Base-by-base conservation (phyloP, 805 yeast species). In the Sungouiozyma ichnusensis region DNA sequence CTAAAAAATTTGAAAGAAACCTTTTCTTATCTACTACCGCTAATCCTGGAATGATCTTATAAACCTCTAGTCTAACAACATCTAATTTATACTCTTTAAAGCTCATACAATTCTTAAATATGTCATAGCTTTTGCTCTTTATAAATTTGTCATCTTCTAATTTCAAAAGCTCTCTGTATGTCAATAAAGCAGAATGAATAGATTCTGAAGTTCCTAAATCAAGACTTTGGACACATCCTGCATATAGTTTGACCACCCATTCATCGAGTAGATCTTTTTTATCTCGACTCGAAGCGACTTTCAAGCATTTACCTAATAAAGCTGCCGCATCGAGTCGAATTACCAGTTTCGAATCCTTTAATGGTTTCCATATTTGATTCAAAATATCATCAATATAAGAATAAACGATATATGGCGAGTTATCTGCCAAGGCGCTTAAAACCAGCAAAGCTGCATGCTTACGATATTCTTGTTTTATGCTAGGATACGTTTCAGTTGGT, bases 391-490 rank as follows among this genome's bases (percentile, higher is more conserved):
- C 78, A 27, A 86, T 81, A 59, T 83, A 85, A 31, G 79, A 76
- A 56, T 83, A 83, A 40, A 90, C 67, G 44, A 87, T 66, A 7
- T 94, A 84, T 2, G 97, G 95, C 1, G 94, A 82, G 54, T 85
- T 84, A 42, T 76, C 76, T 0, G 96, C 95, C 46, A 92, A 71
- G 1, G 96, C 82, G 6, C 81, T 75, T 34, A 92, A 75, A 35
- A 86, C 79, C 41, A 90, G 68, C 33, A 87, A 78, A 1, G 97
- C 95, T 0, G 97, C 96, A 57, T 90, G 97, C 48, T 92, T 77
- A 53, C 94, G 75, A 36, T 75, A 74, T 52, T 86, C 95, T 53
- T 82, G 86, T 49, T 85, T 80, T 48, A 87, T 95, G 40, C 55
- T 62, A 2, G 63, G 56, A n/a, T 60, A 54, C 37, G 52, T 56